Conservation (phyloP, 192 early-diverging fungal species). For the Podila epigama region DNA sequence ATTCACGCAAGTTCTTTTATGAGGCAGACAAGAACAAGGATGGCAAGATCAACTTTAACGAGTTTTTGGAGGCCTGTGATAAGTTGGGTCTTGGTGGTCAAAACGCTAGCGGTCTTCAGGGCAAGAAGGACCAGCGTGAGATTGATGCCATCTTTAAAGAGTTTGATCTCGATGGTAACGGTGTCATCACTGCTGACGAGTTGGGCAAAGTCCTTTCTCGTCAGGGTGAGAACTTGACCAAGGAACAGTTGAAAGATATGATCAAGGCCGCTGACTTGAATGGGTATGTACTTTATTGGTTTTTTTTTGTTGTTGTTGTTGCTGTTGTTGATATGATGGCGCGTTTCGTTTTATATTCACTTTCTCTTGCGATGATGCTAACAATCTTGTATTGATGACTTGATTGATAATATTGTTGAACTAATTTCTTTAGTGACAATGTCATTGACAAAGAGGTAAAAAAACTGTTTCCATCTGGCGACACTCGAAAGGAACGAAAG, state of each 20-base stretch:
- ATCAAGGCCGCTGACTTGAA: slow-evolving; percentile 79
- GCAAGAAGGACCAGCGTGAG: slow-evolving; percentile 18
- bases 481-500: too few species aligned
- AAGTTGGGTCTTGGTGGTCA: slow-evolving; percentile 1
- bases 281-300: background rate
- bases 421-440: background rate
- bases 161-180: slow-evolving; percentile 66
- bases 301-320: too few species aligned
- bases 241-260: slow-evolving; percentile 82
- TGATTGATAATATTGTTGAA: too few species aligned
- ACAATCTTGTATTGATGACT: too few species aligned
- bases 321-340: too few species aligned
- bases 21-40: slow-evolving; percentile 74
- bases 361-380: too few species aligned
- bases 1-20: slow-evolving; percentile 74
- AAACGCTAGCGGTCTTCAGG: background rate
- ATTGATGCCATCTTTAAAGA: slow-evolving; percentile 41
- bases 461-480: too few species aligned
- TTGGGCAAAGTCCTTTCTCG: slow-evolving; percentile 47
- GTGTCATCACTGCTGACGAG: slow-evolving; percentile 56
- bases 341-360: too few species aligned
- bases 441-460: background rate
- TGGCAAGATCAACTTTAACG: slow-evolving; percentile 69
- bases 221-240: slow-evolving; percentile 73
- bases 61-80: slow-evolving; percentile 63